These are phyloP conservation scores for Phytophthora aleatoria DNA, from an alignment of 352 stramenopile genomes.

Conservation along the genomic window DNA sequence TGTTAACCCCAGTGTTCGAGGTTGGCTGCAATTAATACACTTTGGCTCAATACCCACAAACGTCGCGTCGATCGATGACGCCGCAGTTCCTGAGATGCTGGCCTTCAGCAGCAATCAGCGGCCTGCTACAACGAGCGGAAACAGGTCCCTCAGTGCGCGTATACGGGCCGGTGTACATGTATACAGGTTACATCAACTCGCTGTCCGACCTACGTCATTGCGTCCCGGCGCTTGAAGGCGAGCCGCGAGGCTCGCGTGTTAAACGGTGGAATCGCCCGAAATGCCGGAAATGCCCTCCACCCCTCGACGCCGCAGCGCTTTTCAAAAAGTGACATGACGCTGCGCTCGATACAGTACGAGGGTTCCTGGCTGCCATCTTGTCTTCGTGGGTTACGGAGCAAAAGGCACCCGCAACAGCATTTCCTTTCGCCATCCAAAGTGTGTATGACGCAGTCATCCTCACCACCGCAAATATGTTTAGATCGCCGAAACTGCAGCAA, in stretches of 20 bases:
- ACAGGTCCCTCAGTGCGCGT: too few relatives aligned
- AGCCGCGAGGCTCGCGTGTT: not conserved
- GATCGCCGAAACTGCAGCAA: conserved; percentile 24
- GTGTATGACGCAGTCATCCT: not conserved
- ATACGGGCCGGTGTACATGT: not conserved
- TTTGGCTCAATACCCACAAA: too few relatives aligned
- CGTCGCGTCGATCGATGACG: too few relatives aligned
- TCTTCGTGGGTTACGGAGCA: too few relatives aligned
- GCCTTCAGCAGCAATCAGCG: too few relatives aligned
- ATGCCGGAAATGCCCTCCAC: not conserved
- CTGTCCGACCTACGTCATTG: conserved; percentile 31
- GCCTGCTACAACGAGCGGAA: too few relatives aligned
- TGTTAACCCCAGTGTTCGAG: too few relatives aligned
- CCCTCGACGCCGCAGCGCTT: not conserved
- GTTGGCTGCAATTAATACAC: too few relatives aligned
- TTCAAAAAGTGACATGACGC: conserved; percentile 3
- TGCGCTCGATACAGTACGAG: not conserved
- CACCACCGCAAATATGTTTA: conserved; percentile 16
- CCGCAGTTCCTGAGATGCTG: too few relatives aligned
- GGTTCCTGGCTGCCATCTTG: not conserved
- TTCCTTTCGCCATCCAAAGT: too few relatives aligned
- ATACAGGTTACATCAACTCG: conserved; percentile 32
- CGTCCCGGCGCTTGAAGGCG: conserved; percentile 8
- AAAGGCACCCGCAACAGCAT: too few relatives aligned
- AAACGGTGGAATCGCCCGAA: not conserved